Conservation (phyloP, 768 basidiomycete species). For the Arthromyces matolae region DNA sequence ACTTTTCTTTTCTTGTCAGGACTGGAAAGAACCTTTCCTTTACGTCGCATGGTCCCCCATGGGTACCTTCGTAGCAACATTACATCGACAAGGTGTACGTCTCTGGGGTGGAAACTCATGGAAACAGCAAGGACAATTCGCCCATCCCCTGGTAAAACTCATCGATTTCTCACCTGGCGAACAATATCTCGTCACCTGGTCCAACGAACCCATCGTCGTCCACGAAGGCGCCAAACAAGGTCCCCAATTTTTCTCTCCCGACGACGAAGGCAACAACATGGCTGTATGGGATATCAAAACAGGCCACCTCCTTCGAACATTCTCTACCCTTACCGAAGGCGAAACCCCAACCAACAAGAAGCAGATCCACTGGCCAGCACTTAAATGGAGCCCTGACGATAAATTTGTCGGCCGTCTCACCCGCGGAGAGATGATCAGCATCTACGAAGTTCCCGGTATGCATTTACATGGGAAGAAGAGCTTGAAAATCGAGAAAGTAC, state of each 20-base stretch:
- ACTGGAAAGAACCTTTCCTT: constrained; percentile 85
- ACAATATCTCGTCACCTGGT: constrained; percentile 96
- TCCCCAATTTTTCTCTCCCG: constrained; percentile 81
- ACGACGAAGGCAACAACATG: constrained; percentile 94
- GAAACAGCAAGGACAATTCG: constrained; percentile 85
- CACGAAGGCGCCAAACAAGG: constrained; percentile 79
- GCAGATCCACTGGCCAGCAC: constrained; percentile 89
- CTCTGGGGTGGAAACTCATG: constrained; percentile 94
- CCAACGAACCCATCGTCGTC: constrained; percentile 86
- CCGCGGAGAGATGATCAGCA: constrained; percentile 89
- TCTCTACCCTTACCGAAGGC: constrained; percentile 61
- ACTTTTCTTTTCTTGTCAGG: constrained; percentile 39
- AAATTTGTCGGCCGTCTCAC: constrained; percentile 89
- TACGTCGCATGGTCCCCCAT: constrained; percentile 97
- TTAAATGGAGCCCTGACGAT: constrained; percentile 98
- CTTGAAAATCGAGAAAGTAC: constrained; percentile 93
- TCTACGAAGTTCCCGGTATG: constrained; percentile 95
- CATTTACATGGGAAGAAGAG: constrained; percentile 93
- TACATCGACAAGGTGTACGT: constrained; percentile 93
- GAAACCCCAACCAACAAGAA: constrained; percentile 63
- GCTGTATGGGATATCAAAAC: constrained; percentile 99
- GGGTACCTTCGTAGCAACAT: constrained; percentile 91
- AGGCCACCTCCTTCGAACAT: constrained; percentile 87
- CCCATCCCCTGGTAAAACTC: constrained; percentile 91
- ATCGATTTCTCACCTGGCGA: constrained; percentile 98